Evolutionary conservation across 306 rosid species (phyloP), one percentile per base, ranked within the genome.

Genomic region (Cicer arietinum): DNA sequence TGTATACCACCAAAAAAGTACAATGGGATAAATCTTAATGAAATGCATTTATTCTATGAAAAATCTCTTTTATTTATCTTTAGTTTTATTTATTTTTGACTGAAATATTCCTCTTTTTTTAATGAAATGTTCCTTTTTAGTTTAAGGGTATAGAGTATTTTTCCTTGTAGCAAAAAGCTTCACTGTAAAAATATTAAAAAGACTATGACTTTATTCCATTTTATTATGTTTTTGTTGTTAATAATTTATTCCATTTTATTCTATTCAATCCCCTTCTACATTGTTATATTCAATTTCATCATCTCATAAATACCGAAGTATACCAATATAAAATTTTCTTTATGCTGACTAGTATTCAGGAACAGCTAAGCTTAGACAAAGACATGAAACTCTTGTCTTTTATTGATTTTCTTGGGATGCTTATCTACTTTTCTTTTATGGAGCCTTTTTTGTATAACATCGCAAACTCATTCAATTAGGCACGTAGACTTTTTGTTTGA

Each of bases 351-450:
- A 74, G 78, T 74, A 78, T 69, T 50, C 54, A 5, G 13, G 69
- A 81, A 90, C 92, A 90, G 92, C 94, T 86, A 85, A 79, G 92
- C 80, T 68, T 78, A 71, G 98, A 90, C 85, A 89, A 74, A 46
- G 90, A 90, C 96, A 84, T 83, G 80, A 84, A 85, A 89, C 83
- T 60, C 86, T 63, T 89, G 90, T 88, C 90, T 82, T 90, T 83
- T 77, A 79, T 87, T 83, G 90, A 82, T 90, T 86, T 85, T 83
- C 41, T 60, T 57, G 72, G 82, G 39, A 66, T 80, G 16, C 79
- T 66, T 80, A 73, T 80, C 79, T 40, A 73, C 80, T 54, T 75
- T 69, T 60, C 43, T 77, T 69, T 70, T 78, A 43, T 8, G 3
- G 9, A 77, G 71, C 64, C 74, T 61, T 4, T 77, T 65, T 70